A percentile compares a stretch with the other conserved stretches of the same genome.
Conservation (phyloP, 2,329 filamentous ascomycete species). For the Achaetomium macrosporum region DNA sequence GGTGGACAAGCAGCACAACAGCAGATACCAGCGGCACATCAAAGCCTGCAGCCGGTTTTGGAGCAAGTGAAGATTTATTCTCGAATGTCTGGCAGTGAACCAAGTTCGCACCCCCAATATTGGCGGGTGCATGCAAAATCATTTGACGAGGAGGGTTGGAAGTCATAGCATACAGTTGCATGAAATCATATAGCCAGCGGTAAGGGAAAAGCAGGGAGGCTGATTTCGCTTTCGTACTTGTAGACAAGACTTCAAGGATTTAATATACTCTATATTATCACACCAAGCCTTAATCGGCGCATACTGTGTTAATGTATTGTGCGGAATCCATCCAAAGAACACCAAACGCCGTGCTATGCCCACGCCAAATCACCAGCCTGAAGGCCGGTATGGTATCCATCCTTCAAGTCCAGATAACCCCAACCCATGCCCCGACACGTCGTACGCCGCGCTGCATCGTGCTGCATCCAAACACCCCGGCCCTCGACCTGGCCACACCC, state of each 20-base stretch:
- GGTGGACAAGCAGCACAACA: constrained; percentile 73
- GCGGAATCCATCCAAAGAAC: background rate
- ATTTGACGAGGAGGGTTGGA: background rate
- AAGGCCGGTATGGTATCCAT: background rate
- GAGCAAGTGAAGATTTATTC: constrained; percentile 78
- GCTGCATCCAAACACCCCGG: background rate
- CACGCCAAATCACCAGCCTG: background rate
- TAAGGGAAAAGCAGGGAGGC: background rate
- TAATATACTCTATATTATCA: too few species aligned
- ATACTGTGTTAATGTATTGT: background rate
- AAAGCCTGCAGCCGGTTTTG: constrained; percentile 56
- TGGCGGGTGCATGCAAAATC: background rate
- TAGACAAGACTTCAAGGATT: too few species aligned
- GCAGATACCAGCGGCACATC: constrained; percentile 35
- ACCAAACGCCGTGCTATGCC: constrained; percentile 10
- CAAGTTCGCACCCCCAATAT: background rate
- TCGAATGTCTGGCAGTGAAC: constrained; percentile 86
- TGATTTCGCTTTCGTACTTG: background rate
- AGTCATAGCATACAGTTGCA: background rate
- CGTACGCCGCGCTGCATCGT: background rate
- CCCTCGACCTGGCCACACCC: too few species aligned
- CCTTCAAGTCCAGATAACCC: background rate
- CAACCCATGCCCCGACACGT: background rate
- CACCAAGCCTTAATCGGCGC: background rate
- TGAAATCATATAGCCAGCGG: background rate